Percentiles rank a stretch among this genome's conserved stretches.
phyloP scores from a whole-genome alignment of 139 green algal genomes.

The Axilococcus clingmanii region DNA sequence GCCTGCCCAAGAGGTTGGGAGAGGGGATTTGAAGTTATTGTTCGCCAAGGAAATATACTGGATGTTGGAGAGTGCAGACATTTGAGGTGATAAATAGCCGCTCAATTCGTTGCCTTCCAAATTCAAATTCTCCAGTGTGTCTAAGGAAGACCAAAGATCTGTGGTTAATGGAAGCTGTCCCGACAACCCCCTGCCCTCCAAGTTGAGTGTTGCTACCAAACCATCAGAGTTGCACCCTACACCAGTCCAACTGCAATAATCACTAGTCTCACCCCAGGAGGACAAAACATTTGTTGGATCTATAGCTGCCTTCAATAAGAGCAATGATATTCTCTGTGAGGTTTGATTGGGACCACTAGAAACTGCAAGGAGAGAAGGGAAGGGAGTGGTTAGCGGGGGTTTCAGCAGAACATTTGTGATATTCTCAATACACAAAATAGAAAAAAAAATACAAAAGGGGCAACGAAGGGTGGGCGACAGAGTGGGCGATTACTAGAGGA shows the following conservation, averaged over 20 bases:
- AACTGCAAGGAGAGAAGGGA: too few relatives aligned
- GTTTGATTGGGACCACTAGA: neutral
- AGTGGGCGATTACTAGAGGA: too few relatives aligned
- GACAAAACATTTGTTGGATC: neutral
- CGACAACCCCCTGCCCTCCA: slow-evolving; percentile 6
- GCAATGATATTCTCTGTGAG: neutral
- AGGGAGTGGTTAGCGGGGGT: too few relatives aligned
- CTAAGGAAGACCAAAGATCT: slow-evolving; percentile 13
- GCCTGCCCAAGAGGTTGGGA: slow-evolving; percentile 14
- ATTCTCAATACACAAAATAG: too few relatives aligned
- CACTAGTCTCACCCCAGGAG: neutral
- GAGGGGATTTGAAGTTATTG: slow-evolving; percentile 16
- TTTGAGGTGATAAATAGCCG: slow-evolving; percentile 24
- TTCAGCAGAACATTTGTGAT: too few relatives aligned
- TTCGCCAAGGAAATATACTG: slow-evolving; percentile 16
- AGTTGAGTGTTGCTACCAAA: neutral
- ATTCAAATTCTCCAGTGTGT: slow-evolving; percentile 15
- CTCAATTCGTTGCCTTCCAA: slow-evolving; percentile 11
- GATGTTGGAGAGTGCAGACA: slow-evolving; percentile 10
- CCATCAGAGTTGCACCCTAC: neutral
- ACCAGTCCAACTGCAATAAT: slow-evolving; percentile 7
- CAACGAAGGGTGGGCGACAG: too few relatives aligned
- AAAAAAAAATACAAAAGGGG: too few relatives aligned
- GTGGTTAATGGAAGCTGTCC: slow-evolving; percentile 25
- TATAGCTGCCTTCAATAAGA: slow-evolving; percentile 6